Evolutionary conservation across 345 rosid species (phyloP), one percentile per base, ranked within the genome.

Genomic region (Eucalyptus regnans): DNA sequence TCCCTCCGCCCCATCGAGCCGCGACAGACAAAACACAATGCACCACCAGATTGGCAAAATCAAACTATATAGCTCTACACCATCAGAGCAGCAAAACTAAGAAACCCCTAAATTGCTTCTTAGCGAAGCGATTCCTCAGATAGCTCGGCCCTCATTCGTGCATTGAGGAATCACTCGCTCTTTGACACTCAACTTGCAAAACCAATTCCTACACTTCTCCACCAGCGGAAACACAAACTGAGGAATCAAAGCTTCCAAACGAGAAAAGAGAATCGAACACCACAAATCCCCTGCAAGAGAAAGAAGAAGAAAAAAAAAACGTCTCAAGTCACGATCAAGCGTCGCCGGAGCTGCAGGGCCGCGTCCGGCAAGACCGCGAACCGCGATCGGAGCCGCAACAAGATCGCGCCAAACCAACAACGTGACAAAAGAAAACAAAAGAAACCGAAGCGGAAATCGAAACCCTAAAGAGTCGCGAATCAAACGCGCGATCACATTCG

Each of bases 1-100:
- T 92, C 92, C 88, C 93, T 94, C 94, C 94, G 93, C 89, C 95
- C 98, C 99, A 97, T 97, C 48, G 86, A 71, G 86, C 89, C 20
- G 54, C 58, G 3, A 64, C 79, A 43, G 49, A 64, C 31, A 1
- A 37, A 62, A 88, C 79, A 29, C 31, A 89, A 68, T 48, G 64
- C 46, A 44, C 86, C 33, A 7, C 51, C 52, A 66, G 88, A 17
- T 86, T 46, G 46, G 33, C 7, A 33, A 62, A 86, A 86, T 71
- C 83, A 71, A 71, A 51, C 49, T 13, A 14, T 13, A 41, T 43
- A 46, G 9, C 29, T 62, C 86, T 41, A 44, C 44, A 86, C 51
- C 86, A 60, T 49, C 29, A 41, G 50, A 84, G 62, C 85, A 31
- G 49, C 88, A 51, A 86, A 37, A 37, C 48, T 51, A 33, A 52